Evolutionary conservation across 2,329 filamentous ascomycete species (phyloP), one percentile per base, ranked within the genome.

Genomic region (Chaetomiaceae sp.): DNA sequence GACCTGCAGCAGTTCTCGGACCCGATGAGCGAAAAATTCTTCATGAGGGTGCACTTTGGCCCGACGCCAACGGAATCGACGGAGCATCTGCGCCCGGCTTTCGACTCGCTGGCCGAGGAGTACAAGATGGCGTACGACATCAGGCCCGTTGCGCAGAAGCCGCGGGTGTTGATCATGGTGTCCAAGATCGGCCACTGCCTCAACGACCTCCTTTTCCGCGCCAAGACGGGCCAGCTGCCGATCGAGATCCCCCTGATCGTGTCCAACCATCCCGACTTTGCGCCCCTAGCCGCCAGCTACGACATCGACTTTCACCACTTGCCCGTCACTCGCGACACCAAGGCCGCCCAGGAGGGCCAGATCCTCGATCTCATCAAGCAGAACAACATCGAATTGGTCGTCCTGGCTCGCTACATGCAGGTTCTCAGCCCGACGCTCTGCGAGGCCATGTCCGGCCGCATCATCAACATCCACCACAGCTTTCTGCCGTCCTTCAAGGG

Each of bases 401-500:
- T 93, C 1, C 74, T 93, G 41, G 88, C 88, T 6, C 82, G 88
- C 53, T 93, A 93, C 72, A 93, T 93, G 88, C 88, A 93, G 72
- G 86, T 93, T 27, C 76, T 93, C 10, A 87, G 83, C 19, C 87
- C 87, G 0, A 79, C 71, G 8, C 74, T 93, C 35, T 93, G 88
- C 72, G 71, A 77, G 51, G 86, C 81, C 61, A 91, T 93, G 87
- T 86, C 82, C 44, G 88, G 88, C 52, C 83, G 82, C 66, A 93
- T 93, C 72, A 92, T 93, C 84, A 93, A 93, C 73, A 92, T 93
- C 69, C 88, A 93, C 72, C 88, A 93, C 73, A 86, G 81, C 60
- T 93, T 93, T 79, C 68, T 93, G 76, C 88, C 88, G 0, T 85
- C 79, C 9, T 93, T 93, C 80, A 93, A 93, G 77, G 88, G 88